Evolutionary conservation across 306 rosid species (phyloP).

Genomic region (Geum urbanum): DNA sequence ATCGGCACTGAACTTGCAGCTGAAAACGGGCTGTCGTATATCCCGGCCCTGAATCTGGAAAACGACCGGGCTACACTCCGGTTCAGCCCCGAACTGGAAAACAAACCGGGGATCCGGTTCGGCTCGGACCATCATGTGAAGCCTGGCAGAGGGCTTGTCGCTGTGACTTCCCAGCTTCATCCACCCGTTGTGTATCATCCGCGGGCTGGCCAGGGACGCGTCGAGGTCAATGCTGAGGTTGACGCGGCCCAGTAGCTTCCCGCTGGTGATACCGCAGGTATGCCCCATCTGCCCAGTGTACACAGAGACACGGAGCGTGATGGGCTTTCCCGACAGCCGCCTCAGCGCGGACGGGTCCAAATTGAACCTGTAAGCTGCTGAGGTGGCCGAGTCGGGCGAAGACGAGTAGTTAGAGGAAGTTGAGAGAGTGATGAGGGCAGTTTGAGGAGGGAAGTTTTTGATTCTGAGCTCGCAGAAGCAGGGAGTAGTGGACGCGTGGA

Average conservation of each 20-base stretch:
- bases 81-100: conserved; percentile 88
- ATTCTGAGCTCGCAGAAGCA: conserved; percentile 69
- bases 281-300: conserved; percentile 64
- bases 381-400: conserved; percentile 41
- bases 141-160: conserved; percentile 36
- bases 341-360: conserved; percentile 53
- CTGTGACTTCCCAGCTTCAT: conserved; percentile 42
- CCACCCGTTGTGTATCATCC: conserved; percentile 68
- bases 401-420: conserved; percentile 28
- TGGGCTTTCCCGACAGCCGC: conserved; percentile 41
- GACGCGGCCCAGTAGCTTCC: conserved; percentile 70
- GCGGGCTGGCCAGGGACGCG: conserved; percentile 25
- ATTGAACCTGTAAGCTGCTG: conserved; percentile 53
- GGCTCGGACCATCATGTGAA: conserved; percentile 62
- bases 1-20: conserved; percentile 91
- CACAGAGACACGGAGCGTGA: conserved; percentile 52
- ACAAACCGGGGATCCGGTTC: conserved; percentile 89
- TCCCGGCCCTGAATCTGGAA: conserved; percentile 74
- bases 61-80: conserved; percentile 93
- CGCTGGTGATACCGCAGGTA: conserved; percentile 49
- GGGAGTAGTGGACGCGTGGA: conserved; percentile 82
- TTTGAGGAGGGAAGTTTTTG: conserved; percentile 51
- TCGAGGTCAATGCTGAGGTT: conserved; percentile 32
- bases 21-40: conserved; percentile 80
- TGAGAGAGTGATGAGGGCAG: conserved; percentile 61